Evolutionary conservation across 1,139 yeast genomes (phyloP).

Genomic region (Arxiozyma bovina): DNA sequence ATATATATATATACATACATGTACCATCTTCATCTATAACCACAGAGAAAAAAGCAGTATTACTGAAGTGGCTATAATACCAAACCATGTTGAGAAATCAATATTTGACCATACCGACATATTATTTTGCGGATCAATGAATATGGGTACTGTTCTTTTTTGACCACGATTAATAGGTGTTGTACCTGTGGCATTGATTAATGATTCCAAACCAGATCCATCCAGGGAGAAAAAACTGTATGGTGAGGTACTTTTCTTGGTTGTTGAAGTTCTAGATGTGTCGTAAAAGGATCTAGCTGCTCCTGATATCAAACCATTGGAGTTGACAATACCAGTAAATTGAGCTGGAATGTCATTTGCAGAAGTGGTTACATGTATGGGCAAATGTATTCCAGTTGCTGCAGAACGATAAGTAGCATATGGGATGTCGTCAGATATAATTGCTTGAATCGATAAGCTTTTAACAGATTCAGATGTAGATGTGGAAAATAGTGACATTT

Average conservation of each 20-base stretch:
- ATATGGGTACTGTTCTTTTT: neutral
- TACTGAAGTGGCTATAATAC: neutral
- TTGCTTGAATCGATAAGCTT: constrained; percentile 18
- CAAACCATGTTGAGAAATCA: neutral
- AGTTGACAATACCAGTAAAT: constrained; percentile 23
- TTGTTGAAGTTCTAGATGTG: constrained; percentile 19
- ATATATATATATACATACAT: neutral
- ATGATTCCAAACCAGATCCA: constrained; percentile 1
- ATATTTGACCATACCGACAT: neutral
- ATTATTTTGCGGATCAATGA: neutral
- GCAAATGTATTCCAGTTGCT: constrained; percentile 25
- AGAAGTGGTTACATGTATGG: constrained; percentile 29
- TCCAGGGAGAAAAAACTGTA: constrained; percentile 4
- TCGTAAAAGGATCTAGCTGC: constrained; percentile 25
- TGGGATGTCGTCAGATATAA: constrained; percentile 41
- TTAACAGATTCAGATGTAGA: neutral
- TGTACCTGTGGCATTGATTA: neutral
- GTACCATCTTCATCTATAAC: neutral
- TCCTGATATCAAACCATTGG: constrained; percentile 25
- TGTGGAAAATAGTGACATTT: neutral
- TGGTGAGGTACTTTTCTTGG: constrained; percentile 4
- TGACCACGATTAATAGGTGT: neutral
- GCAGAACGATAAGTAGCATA: constrained; percentile 32
- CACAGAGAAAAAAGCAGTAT: neutral
- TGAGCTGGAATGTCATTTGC: constrained; percentile 26